Evolutionary conservation across 192 early-diverging fungal genomes (phyloP).

Genomic region (Paraglomus occultum): DNA sequence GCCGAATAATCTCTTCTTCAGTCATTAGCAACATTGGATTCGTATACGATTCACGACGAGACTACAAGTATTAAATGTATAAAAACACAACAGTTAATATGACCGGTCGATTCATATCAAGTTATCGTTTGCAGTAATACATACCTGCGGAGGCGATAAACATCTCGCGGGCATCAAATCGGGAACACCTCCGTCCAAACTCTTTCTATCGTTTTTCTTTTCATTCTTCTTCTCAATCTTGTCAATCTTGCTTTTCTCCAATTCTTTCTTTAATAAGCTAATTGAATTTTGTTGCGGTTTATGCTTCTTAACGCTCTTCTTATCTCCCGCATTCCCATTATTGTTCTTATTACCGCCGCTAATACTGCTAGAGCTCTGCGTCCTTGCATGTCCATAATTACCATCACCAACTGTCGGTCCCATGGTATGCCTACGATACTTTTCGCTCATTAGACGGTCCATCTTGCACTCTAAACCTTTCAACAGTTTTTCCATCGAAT

Average conservation of each 20-base stretch:
- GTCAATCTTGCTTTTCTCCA: no score
- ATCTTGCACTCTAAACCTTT: conserved; percentile 24
- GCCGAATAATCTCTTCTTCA: conserved; percentile 25
- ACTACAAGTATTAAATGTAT: not conserved
- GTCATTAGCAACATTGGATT: conserved; percentile 29
- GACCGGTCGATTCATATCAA: not conserved
- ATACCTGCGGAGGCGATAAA: conserved; percentile 25
- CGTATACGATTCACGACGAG: conserved; percentile 13
- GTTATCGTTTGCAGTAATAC: not conserved
- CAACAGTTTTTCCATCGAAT: conserved; percentile 26
- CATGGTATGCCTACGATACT: not conserved
- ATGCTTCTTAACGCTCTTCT: no score
- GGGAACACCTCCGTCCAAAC: no score
- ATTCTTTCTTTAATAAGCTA: no score
- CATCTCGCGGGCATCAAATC: conserved; percentile 17
- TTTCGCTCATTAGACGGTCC: conserved; percentile 23
- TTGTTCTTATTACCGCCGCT: no score
- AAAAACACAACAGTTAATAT: not conserved
- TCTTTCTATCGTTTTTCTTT: no score
- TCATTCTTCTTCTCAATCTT: no score
- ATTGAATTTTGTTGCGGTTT: no score
- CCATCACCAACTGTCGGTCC: not conserved
- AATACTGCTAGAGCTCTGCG: no score
- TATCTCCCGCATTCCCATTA: no score
- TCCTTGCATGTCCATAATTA: not conserved